These are phyloP conservation scores for Fusarium luffae DNA, from an alignment of 2,329 filamentous ascomycete species.

Conservation along the genomic window DNA sequence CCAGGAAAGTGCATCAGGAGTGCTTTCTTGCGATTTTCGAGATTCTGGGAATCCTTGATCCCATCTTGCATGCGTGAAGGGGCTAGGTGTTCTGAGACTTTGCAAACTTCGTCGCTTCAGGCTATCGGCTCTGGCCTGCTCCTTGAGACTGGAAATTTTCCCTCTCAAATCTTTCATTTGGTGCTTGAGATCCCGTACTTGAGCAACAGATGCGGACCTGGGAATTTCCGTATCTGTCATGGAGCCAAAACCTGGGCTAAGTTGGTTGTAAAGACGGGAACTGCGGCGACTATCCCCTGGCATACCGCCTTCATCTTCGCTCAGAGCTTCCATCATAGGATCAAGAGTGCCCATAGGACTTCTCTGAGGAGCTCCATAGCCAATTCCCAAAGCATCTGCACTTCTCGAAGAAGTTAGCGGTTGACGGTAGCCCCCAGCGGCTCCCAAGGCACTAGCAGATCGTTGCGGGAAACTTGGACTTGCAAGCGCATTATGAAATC, in stretches of 20 bases:
- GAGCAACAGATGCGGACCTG: slow-evolving; percentile 77
- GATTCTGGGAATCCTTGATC: slow-evolving; percentile 47
- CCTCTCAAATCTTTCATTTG: slow-evolving; percentile 89
- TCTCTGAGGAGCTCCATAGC: slow-evolving; percentile 49
- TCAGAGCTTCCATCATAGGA: slow-evolving; percentile 61
- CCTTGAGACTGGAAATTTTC: slow-evolving; percentile 82
- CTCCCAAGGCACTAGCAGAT: slow-evolving; percentile 72
- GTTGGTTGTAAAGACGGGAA: slow-evolving; percentile 48
- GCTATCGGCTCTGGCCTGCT: slow-evolving; percentile 82
- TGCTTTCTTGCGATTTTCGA: slow-evolving; percentile 32
- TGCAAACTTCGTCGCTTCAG: slow-evolving; percentile 81
- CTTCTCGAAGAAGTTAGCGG: slow-evolving; percentile 58
- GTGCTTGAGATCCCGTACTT: slow-evolving; percentile 79
- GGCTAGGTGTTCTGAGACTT: slow-evolving; percentile 79
- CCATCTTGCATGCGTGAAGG: slow-evolving; percentile 75
- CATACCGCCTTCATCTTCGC: slow-evolving; percentile 61
- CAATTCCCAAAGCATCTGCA: slow-evolving; percentile 54
- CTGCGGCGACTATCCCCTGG: slow-evolving; percentile 38
- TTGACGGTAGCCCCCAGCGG: slow-evolving; percentile 68
- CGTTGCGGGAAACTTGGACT: slow-evolving; percentile 58
- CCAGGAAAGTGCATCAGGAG: slow-evolving; percentile 34
- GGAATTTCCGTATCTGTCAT: slow-evolving; percentile 62
- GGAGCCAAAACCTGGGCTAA: slow-evolving; percentile 59
- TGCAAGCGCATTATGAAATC: slow-evolving; percentile 46
- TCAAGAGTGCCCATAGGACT: slow-evolving; percentile 56